Percentiles rank a stretch among this genome's conserved stretches.
These are phyloP conservation scores for Saxophila tyrrhenica DNA, from an alignment of 495 filamentous ascomycete genomes.

Conservation along the genomic window DNA sequence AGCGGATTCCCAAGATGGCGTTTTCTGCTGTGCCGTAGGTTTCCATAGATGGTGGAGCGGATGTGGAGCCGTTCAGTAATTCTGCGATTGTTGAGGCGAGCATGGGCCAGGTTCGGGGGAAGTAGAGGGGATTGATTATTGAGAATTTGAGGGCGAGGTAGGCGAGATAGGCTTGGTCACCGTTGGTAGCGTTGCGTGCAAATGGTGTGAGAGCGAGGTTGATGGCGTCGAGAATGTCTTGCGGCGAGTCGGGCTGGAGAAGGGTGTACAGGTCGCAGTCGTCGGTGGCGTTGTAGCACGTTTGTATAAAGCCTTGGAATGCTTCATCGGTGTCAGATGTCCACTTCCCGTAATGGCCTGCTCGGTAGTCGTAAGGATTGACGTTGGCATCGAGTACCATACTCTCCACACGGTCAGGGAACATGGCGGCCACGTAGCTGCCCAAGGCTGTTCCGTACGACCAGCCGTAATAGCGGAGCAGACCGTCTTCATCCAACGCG, in stretches of 20 bases:
- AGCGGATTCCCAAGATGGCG: neutral
- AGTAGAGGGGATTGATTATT: neutral
- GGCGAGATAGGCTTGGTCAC: neutral
- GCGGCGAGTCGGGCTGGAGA: neutral
- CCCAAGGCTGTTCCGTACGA: conserved; percentile 20
- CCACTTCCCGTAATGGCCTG: neutral
- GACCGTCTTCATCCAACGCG: conserved; percentile 1
- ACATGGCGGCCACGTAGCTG: conserved; percentile 28
- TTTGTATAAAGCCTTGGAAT: neutral
- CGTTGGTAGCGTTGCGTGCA: neutral
- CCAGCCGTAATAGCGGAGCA: neutral
- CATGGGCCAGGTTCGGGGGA: neutral
- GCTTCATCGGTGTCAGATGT: neutral
- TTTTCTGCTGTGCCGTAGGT: neutral
- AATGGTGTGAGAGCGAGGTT: neutral
- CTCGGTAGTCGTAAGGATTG: conserved; percentile 2
- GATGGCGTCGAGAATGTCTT: neutral
- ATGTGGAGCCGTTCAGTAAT: neutral
- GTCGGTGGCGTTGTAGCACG: neutral
- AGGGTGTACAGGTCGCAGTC: neutral
- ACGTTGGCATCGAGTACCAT: conserved; percentile 5
- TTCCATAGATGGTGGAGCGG: neutral
- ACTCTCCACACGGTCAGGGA: conserved; percentile 36
- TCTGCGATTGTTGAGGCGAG: neutral
- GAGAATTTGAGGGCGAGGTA: neutral